Evolutionary conservation across 1,139 yeast genomes (phyloP), one percentile per base, ranked within the genome.

Genomic region (Pichia sp.): DNA sequence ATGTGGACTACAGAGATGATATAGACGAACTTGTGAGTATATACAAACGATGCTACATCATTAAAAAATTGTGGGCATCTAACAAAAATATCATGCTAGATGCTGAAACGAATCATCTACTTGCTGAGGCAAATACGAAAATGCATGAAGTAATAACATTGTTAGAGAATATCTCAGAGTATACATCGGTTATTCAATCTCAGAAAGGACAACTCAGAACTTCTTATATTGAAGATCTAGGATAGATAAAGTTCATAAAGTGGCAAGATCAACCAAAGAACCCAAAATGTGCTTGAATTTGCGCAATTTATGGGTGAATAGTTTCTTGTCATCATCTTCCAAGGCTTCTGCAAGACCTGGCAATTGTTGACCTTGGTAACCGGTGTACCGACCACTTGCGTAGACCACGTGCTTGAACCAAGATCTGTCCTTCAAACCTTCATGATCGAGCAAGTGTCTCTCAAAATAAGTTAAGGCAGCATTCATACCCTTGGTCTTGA

Each of bases 381-480:
- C 96, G 3, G 94, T 82, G 58, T 69, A 78, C 52, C 93, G 67
- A 4, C 94, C 94, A 36, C 91, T 77, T 3, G 94, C 94, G 57
- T 71, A 85, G 4, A 84, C 74, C 44, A 83, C 69, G 59, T 87
- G 95, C 60, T 79, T 84, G 63, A 80, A 87, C 94, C 95, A 86
- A n/a, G 71, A 64, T 52, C 96, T 71, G 45, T 66, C 59, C 22
- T 68, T 71, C 36, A 86, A 69, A 3, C 96, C 96, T 3, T 69
- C 62, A 22, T 68, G 63, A 52, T 72, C 64, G 37, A 83, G 58
- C 59, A 86, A 83, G 44, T 67, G 62, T 50, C 91, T 70, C 56
- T 87, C 96, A 45, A 74, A 70, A 53, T 64, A 71, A 48, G 69
- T 72, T 37, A 67, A 50, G 42, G 58, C 56, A 22, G 44, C 30